phyloP scores from a whole-genome alignment of 768 basidiomycete species.

The Rhodocollybia butyracea region DNA sequence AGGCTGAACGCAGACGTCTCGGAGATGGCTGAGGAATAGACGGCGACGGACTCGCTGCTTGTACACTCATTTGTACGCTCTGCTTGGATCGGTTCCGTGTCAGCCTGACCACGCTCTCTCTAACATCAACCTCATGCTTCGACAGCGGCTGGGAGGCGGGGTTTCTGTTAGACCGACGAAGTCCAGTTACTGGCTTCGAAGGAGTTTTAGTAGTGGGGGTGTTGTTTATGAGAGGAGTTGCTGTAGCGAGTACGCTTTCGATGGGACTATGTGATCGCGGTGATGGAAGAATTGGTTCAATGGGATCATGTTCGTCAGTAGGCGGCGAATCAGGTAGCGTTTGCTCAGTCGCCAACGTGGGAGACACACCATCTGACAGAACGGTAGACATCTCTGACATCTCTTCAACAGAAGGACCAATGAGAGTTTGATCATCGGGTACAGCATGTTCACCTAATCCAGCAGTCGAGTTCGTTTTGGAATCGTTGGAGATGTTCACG shows the following conservation, averaged over 20 bases:
- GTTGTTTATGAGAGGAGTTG: background rate
- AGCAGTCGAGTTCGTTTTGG: no score
- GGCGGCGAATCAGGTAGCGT: no score
- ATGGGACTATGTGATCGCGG: constrained; percentile 15
- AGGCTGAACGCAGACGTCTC: background rate
- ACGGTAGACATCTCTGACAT: background rate
- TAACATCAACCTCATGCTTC: constrained; percentile 5
- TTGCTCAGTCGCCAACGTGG: background rate
- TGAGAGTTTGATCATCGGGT: background rate
- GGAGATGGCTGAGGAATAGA: background rate
- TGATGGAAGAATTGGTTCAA: constrained; percentile 39
- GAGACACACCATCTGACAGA: background rate
- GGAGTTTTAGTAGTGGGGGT: constrained; percentile 1
- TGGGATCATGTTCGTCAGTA: constrained; percentile 33
- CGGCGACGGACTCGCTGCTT: background rate
- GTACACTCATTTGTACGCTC: background rate
- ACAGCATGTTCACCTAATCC: no score
- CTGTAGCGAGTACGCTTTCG: background rate
- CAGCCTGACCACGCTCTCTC: background rate
- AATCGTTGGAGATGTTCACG: background rate
- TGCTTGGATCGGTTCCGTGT: background rate
- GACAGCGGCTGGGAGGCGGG: constrained; percentile 6
- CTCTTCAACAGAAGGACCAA: background rate
- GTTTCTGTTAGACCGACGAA: background rate
- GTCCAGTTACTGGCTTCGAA: constrained; percentile 10